These are phyloP conservation scores for Asterionellopsis glacialis DNA, from an alignment of 108 stramenopile genomes.

Conservation along the genomic window DNA sequence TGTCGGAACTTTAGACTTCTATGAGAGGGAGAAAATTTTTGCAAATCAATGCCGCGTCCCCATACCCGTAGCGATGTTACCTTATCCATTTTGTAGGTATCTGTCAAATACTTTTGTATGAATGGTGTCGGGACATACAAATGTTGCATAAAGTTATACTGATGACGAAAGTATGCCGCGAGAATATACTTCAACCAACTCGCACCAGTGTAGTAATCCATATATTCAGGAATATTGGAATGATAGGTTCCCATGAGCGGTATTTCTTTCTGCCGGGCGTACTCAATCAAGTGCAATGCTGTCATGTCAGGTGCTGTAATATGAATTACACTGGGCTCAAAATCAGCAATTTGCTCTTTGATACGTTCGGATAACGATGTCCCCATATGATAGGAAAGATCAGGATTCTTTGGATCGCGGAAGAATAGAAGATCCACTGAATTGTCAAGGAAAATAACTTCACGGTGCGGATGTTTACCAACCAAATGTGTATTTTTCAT, in stretches of 20 bases:
- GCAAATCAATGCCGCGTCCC: constrained; percentile 70
- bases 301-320: constrained; percentile 50
- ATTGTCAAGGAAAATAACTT: constrained; percentile 55
- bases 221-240: constrained; percentile 62
- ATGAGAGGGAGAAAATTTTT: constrained; percentile 52
- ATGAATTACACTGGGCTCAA: constrained; percentile 53
- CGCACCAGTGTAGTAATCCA: constrained; percentile 39
- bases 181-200: constrained; percentile 48
- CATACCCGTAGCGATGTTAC: constrained; percentile 54
- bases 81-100: constrained; percentile 33
- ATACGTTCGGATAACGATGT: constrained; percentile 25
- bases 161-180: constrained; percentile 37
- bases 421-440: constrained; percentile 39
- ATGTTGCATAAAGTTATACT: constrained; percentile 51
- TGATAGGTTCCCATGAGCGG: constrained; percentile 70
- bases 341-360: constrained; percentile 29
- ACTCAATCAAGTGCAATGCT: constrained; percentile 42
- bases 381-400: constrained; percentile 37
- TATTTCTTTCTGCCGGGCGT: constrained; percentile 34
- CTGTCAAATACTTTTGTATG: constrained; percentile 33
- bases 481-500: constrained; percentile 43
- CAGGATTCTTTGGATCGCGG: constrained; percentile 43
- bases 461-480: constrained; percentile 43
- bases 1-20: constrained; percentile 40
- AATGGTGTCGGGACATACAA: constrained; percentile 67